Percentiles rank a stretch among this genome's conserved stretches.
phyloP scores from a whole-genome alignment of 805 yeast genomes.

The Lipomyces mesembrius region DNA sequence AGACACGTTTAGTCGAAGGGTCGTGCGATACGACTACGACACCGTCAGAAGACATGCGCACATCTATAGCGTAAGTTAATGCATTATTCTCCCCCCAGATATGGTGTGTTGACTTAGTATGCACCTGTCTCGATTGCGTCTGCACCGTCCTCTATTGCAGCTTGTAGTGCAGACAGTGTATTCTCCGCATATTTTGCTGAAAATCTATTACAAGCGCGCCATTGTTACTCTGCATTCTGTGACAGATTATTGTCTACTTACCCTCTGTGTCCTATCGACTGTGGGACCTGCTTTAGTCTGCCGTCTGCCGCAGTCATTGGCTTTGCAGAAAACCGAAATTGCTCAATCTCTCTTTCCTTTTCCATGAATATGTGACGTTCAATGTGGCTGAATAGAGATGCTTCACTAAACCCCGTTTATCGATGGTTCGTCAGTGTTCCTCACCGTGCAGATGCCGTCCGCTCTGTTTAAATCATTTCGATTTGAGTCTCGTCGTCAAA shows the following conservation, averaged over 20 bases:
- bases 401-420: too few species aligned
- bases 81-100: not conserved
- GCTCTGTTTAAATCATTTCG: too few species aligned
- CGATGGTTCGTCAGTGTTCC: too few species aligned
- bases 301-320: conserved; percentile 1
- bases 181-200: conserved; percentile 42
- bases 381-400: not conserved
- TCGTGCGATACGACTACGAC: conserved; percentile 62
- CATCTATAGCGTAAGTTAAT: conserved; percentile 39
- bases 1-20: conserved; percentile 55
- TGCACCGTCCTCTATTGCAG: conserved; percentile 54
- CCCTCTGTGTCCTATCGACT: conserved; percentile 37
- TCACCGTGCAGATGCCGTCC: too few species aligned
- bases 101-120: conserved; percentile 1
- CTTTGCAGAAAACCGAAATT: conserved; percentile 2
- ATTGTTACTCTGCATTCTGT: not conserved
- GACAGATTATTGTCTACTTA: not conserved
- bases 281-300: conserved; percentile 6
- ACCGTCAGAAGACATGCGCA: conserved; percentile 60
- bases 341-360: not conserved
- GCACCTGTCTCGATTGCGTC: conserved; percentile 54
- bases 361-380: not conserved
- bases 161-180: conserved; percentile 50
- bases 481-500: too few species aligned
- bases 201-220: conserved; percentile 6